Evolutionary conservation across 2,329 filamentous ascomycete genomes (phyloP).

Genomic region (Diaporthe sp.): DNA sequence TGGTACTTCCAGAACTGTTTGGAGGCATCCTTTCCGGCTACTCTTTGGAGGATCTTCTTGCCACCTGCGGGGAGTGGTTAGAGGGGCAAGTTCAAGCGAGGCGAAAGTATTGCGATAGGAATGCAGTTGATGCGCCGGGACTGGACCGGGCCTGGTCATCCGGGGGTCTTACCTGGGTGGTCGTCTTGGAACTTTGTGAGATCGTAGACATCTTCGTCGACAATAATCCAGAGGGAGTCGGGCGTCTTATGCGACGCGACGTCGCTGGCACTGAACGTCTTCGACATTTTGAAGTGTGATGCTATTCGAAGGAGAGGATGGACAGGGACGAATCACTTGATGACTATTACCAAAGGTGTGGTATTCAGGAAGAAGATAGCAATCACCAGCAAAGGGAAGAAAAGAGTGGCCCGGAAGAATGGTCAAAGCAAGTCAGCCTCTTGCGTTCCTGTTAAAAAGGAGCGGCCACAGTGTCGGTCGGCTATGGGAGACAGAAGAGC

Average conservation of each 20-base stretch:
- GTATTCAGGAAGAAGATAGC: background rate
- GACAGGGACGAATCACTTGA: background rate
- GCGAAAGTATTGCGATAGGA: background rate
- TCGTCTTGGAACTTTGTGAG: constrained; percentile 89
- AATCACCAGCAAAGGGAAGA: background rate
- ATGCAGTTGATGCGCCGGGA: background rate
- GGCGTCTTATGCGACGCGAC: constrained; percentile 93
- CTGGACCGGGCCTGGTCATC: background rate
- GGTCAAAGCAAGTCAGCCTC: background rate
- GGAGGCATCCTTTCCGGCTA: constrained; percentile 73
- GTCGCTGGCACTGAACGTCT: constrained; percentile 84
- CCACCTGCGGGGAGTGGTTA: constrained; percentile 55
- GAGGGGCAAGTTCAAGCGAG: background rate
- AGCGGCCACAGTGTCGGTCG: constrained; percentile 12
- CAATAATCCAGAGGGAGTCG: constrained; percentile 86
- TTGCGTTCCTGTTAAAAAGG: constrained; percentile 1
- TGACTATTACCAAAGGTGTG: background rate
- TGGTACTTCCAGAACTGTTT: constrained; percentile 81
- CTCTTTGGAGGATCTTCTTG: constrained; percentile 73
- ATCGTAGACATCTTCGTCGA: constrained; percentile 97
- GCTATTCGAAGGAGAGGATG: constrained; percentile 14
- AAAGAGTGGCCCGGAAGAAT: background rate
- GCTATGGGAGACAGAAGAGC: constrained; percentile 1
- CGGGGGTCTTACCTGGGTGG: constrained; percentile 74
- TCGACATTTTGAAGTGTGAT: constrained; percentile 74